phyloP scores from a whole-genome alignment of 163 green algal genomes.

The Prototheca cutis region DNA sequence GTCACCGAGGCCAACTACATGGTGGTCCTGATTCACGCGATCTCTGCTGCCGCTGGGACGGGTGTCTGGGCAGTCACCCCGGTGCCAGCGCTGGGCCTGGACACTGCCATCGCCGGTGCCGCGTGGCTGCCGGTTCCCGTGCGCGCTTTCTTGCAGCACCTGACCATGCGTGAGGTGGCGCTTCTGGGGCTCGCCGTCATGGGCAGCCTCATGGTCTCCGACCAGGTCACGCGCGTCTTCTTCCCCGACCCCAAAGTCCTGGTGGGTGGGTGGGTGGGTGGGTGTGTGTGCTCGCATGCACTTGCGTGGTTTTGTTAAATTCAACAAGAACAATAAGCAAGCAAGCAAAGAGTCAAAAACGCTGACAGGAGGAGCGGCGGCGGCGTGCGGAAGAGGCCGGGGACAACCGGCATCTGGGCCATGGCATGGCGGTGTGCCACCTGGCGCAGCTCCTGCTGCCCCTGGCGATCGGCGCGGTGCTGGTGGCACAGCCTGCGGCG shows the following conservation, averaged over 20 bases:
- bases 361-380: neutral
- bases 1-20: constrained; percentile 82
- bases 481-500: constrained; percentile 10
- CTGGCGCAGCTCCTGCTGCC: constrained; percentile 5
- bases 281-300: too few relatives aligned
- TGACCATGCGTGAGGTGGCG: constrained; percentile 8
- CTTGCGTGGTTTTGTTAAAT: too few relatives aligned
- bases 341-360: too few relatives aligned
- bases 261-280: too few relatives aligned
- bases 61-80: constrained; percentile 38
- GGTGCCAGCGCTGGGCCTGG: neutral
- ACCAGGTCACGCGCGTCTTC: constrained; percentile 18
- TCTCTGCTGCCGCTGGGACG: constrained; percentile 26
- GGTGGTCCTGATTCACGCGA: constrained; percentile 52
- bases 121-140: constrained; percentile 1
- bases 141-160: neutral
- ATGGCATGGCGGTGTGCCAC: constrained; percentile 16
- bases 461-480: constrained; percentile 13
- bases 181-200: constrained; percentile 11
- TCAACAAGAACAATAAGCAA: too few relatives aligned
- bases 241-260: neutral
- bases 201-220: neutral
- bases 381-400: constrained; percentile 5
- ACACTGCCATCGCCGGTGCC: too few relatives aligned
- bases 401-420: constrained; percentile 28